Evolutionary conservation across 306 rosid genomes (phyloP).

Genomic region (Citrullus mucosospermus): DNA sequence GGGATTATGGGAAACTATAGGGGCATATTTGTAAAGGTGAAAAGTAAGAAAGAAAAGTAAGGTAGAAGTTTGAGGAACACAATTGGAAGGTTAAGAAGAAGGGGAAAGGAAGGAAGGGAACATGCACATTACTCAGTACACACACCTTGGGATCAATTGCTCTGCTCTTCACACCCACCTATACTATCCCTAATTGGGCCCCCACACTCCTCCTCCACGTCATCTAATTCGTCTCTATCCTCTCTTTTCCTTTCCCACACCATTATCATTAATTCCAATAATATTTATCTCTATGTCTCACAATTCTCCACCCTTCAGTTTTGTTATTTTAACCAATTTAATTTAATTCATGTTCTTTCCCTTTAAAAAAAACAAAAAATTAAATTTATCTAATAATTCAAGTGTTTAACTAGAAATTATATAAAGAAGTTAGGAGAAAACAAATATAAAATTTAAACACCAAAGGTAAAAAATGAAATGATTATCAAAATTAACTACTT

Average conservation of each 20-base stretch:
- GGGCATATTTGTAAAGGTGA: not conserved
- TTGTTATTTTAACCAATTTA: too few species aligned
- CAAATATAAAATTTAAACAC: too few species aligned
- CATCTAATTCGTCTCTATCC: conserved; percentile 4
- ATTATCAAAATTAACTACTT: too few species aligned
- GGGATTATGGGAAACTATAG: not conserved
- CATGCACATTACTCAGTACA: not conserved
- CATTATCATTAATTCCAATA: not conserved
- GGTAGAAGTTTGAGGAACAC: not conserved
- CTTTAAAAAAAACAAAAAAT: too few species aligned
- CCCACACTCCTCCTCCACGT: not conserved
- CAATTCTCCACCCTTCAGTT: too few species aligned
- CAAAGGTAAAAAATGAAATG: too few species aligned
- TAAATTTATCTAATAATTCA: too few species aligned
- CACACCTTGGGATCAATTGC: not conserved
- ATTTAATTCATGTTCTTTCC: too few species aligned
- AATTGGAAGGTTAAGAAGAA: not conserved
- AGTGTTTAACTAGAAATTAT: too few species aligned
- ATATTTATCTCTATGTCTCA: too few species aligned
- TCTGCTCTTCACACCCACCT: conserved; percentile 1
- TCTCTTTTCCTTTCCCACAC: not conserved
- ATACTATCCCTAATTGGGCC: not conserved
- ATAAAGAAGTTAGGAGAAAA: too few species aligned
- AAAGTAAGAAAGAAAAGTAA: not conserved
- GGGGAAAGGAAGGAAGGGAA: not conserved